phyloP scores from a whole-genome alignment of 768 basidiomycete species.

The Tylopilus rubrobrunneus region DNA sequence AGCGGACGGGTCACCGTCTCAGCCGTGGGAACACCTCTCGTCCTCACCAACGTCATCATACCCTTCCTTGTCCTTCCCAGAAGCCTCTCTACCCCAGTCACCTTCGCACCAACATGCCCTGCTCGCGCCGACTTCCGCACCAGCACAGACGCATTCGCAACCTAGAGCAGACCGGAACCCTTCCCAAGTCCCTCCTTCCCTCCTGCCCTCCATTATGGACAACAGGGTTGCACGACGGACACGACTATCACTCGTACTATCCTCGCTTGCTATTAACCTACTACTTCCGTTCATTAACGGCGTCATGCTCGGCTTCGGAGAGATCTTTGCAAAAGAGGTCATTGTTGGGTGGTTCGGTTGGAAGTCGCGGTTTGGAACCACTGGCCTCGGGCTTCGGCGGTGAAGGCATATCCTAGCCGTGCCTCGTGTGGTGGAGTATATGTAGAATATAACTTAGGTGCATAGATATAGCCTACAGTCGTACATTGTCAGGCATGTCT shows the following conservation, averaged over 20 bases:
- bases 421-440: neutral
- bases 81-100: slow-evolving; percentile 51
- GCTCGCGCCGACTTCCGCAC: slow-evolving; percentile 12
- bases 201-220: slow-evolving; percentile 71
- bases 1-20: slow-evolving; percentile 33
- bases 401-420: slow-evolving; percentile 3
- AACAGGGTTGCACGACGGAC: slow-evolving; percentile 60
- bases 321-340: slow-evolving; percentile 85
- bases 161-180: slow-evolving; percentile 21
- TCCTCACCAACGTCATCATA: slow-evolving; percentile 59
- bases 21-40: slow-evolving; percentile 75
- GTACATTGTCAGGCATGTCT: slow-evolving; percentile 49
- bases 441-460: neutral
- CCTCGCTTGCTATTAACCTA: slow-evolving; percentile 80
- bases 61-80: slow-evolving; percentile 78
- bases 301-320: slow-evolving; percentile 95
- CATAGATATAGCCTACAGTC: slow-evolving; percentile 31
- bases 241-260: slow-evolving; percentile 62
- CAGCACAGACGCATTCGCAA: slow-evolving; percentile 10
- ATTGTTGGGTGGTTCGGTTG: slow-evolving; percentile 51
- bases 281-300: slow-evolving; percentile 88
- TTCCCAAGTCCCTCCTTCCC: slow-evolving; percentile 37
- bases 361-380: slow-evolving; percentile 28
- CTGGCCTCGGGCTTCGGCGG: slow-evolving; percentile 25
- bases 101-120: slow-evolving; percentile 29